These are phyloP conservation scores for Daldinia concentrica DNA, from an alignment of 495 filamentous ascomycete species.

Conservation along the genomic window DNA sequence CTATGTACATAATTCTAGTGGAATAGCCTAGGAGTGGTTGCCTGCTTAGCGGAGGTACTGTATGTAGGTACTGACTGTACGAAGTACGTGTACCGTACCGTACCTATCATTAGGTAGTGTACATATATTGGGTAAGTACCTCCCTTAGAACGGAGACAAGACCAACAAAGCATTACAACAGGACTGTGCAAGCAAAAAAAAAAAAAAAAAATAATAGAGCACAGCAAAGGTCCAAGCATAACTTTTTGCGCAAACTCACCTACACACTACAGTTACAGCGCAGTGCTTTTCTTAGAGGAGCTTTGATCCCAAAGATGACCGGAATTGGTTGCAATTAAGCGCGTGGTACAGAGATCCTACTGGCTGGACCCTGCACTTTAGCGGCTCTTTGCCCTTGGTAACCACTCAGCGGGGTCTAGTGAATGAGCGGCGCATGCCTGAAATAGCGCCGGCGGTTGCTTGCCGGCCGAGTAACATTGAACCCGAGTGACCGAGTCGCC, in stretches of 20 bases:
- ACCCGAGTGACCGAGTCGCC: conserved; percentile 11
- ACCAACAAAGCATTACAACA: not conserved
- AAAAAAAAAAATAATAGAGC: not conserved
- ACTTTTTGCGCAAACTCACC: not conserved
- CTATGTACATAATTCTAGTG: not conserved
- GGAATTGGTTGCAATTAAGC: conserved; percentile 40
- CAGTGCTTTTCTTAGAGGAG: conserved; percentile 9
- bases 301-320: conserved; percentile 17
- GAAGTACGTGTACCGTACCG: not conserved
- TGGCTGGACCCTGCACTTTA: conserved; percentile 31
- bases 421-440: conserved; percentile 10
- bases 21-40: not conserved
- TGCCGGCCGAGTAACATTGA: not conserved
- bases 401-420: conserved; percentile 20
- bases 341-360: conserved; percentile 43
- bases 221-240: not conserved
- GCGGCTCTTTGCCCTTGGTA: conserved; percentile 35
- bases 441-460: conserved; percentile 30
- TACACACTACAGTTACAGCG: not conserved
- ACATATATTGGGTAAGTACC: not conserved
- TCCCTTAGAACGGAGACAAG: not conserved
- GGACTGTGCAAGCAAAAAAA: not conserved
- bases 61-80: not conserved
- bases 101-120: no score
- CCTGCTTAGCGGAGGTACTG: not conserved